A percentile compares a stretch with the other conserved stretches of the same genome.
phyloP scores from a whole-genome alignment of 441 rosid species.

The Hura crepitans region DNA sequence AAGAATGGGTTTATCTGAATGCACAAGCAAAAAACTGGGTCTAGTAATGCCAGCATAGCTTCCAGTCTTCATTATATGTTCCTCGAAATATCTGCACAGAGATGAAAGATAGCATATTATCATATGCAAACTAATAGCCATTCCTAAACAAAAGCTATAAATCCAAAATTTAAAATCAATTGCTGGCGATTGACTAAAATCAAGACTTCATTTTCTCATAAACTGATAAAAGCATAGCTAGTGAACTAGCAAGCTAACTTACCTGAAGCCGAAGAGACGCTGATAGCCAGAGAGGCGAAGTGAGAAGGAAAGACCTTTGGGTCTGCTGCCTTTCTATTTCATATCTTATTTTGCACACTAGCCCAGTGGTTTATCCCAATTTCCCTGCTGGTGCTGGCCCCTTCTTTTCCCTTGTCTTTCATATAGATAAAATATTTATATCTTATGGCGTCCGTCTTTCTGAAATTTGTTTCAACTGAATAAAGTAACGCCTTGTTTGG shows the following conservation, averaged over 20 bases:
- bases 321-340: background rate
- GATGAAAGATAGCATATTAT: background rate
- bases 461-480: no score
- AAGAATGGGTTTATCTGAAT: slow-evolving; percentile 50
- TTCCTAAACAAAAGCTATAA: background rate
- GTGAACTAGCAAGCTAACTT: background rate
- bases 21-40: slow-evolving; percentile 52
- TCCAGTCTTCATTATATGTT: slow-evolving; percentile 51
- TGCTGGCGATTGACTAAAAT: background rate
- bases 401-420: no score
- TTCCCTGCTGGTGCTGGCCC: background rate
- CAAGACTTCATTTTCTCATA: background rate
- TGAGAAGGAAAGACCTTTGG: background rate
- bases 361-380: background rate
- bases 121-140: background rate
- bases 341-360: background rate
- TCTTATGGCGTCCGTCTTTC: no score
- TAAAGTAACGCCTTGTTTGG: no score
- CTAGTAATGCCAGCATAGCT: slow-evolving; percentile 49
- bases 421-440: no score
- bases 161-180: background rate
- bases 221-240: background rate
- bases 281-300: background rate
- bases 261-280: slow-evolving; percentile 3
- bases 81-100: slow-evolving; percentile 25